A percentile compares a stretch with the other conserved stretches of the same genome.
Conservation (phyloP, 805 yeast species). For the Starmerella sirachaensis region DNA sequence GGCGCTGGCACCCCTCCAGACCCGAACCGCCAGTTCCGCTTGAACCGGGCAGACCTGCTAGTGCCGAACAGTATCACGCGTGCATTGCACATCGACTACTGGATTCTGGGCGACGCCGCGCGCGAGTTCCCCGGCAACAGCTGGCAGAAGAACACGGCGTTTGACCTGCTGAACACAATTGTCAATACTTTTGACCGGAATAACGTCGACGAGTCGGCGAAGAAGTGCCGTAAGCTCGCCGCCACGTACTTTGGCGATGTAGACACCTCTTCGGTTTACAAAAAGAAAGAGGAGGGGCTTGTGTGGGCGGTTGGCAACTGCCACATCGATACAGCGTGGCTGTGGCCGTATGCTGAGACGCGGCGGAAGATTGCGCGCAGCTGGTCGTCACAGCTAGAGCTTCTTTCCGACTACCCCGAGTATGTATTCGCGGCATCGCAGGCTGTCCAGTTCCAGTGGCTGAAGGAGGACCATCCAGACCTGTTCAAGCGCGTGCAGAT, state of each 20-base stretch:
- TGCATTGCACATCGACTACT: constrained; percentile 64
- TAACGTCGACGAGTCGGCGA: constrained; percentile 42
- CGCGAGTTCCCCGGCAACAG: constrained; percentile 63
- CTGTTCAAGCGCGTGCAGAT: constrained; percentile 48
- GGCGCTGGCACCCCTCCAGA: constrained; percentile 67
- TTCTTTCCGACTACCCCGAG: constrained; percentile 83
- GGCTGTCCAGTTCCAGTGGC: constrained; percentile 92
- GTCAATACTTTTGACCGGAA: constrained; percentile 72
- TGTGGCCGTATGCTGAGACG: constrained; percentile 98
- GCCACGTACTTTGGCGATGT: constrained; percentile 52
- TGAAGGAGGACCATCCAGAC: constrained; percentile 74
- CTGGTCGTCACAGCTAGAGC: constrained; percentile 83
- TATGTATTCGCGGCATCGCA: constrained; percentile 91
- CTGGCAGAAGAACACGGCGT: constrained; percentile 77
- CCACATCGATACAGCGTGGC: constrained; percentile 97
- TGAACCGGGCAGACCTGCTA: constrained; percentile 62
- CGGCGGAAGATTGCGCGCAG: constrained; percentile 84
- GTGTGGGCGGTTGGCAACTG: constrained; percentile 89
- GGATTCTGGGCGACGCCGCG: constrained; percentile 84
- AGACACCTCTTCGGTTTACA: constrained; percentile 52
- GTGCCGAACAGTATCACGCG: constrained; percentile 74
- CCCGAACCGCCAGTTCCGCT: constrained; percentile 55
- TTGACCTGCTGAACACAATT: constrained; percentile 65
- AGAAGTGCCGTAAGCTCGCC: constrained; percentile 56
- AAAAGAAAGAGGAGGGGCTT: constrained; percentile 21